phyloP scores from a whole-genome alignment of 1,139 yeast genomes.

The Debaryomycetaceae sp. region DNA sequence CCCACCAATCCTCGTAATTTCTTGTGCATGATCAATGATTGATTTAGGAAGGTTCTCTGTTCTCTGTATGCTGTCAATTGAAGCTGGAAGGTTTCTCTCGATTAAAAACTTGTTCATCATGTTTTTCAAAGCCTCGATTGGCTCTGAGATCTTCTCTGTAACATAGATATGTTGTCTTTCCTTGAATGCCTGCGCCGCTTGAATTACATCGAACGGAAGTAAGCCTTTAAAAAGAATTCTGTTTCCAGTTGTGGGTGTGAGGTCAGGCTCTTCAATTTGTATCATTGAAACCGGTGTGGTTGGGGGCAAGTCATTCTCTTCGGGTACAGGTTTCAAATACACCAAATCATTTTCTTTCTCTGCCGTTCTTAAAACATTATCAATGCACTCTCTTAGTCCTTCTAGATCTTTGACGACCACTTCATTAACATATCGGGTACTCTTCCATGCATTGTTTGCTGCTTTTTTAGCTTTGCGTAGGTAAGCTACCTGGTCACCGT shows the following conservation, averaged over 20 bases:
- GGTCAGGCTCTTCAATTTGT: conserved; percentile 40
- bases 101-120: conserved; percentile 43
- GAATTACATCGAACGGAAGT: conserved; percentile 64
- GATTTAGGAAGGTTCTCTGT: conserved; percentile 64
- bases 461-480: conserved; percentile 35
- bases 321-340: conserved; percentile 65
- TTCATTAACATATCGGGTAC: conserved; percentile 40
- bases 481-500: conserved; percentile 70
- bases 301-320: conserved; percentile 33
- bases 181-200: conserved; percentile 63
- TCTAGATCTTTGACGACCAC: conserved; percentile 46
- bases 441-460: conserved; percentile 35
- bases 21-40: conserved; percentile 52
- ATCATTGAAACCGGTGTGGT: conserved; percentile 57
- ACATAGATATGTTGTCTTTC: conserved; percentile 63
- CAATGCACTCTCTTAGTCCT: conserved; percentile 45
- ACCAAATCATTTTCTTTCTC: conserved; percentile 81
- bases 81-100: conserved; percentile 54
- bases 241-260: conserved; percentile 15
- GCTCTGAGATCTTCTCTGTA: conserved; percentile 46
- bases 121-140: conserved; percentile 49
- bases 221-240: conserved; percentile 50
- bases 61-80: conserved; percentile 59
- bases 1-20: conserved; percentile 58
- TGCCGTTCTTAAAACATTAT: conserved; percentile 47